Conservation (phyloP, 768 basidiomycete genomes). For the Cystofilobasidium bisporidii region DNA sequence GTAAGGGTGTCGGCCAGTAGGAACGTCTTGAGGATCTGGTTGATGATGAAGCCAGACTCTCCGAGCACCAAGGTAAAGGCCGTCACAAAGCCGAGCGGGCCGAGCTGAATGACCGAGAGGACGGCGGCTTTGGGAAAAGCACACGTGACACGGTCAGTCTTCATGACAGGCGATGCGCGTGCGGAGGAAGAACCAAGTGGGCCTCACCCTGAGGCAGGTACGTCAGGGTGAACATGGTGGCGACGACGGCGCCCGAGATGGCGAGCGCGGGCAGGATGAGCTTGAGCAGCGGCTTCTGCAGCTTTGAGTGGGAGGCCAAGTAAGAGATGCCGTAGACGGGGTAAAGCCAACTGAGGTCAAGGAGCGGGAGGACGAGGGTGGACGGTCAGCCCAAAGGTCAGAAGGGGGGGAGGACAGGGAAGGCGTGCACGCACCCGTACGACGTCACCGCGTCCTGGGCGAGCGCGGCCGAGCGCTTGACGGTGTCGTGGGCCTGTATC, state of each 20-base stretch:
- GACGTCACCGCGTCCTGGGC: neutral
- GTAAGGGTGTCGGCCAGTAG: constrained; percentile 13
- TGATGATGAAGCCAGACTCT: constrained; percentile 24
- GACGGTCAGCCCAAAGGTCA: neutral
- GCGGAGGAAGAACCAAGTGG: no score
- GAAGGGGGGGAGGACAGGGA: neutral
- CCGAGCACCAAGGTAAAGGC: constrained; percentile 15
- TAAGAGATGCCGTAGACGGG: constrained; percentile 21
- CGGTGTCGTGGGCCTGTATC: neutral
- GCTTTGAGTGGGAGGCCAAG: constrained; percentile 10
- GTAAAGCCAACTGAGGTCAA: constrained; percentile 24
- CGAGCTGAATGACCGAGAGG: constrained; percentile 23
- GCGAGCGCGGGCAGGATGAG: constrained; percentile 8
- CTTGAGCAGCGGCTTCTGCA: constrained; percentile 10
- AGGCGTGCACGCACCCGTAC: neutral
- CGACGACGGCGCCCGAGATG: constrained; percentile 1
- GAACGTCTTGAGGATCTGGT: constrained; percentile 19
- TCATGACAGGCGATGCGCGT: no score
- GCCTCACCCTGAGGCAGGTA: neutral
- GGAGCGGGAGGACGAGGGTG: neutral
- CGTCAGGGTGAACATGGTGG: neutral
- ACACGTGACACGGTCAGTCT: no score
- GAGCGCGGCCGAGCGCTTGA: neutral
- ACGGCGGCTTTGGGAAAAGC: neutral
- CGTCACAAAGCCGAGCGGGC: constrained; percentile 21